These are phyloP conservation scores for Curvularia eragrostidis DNA, from an alignment of 2,329 filamentous ascomycete species.

Conservation along the genomic window DNA sequence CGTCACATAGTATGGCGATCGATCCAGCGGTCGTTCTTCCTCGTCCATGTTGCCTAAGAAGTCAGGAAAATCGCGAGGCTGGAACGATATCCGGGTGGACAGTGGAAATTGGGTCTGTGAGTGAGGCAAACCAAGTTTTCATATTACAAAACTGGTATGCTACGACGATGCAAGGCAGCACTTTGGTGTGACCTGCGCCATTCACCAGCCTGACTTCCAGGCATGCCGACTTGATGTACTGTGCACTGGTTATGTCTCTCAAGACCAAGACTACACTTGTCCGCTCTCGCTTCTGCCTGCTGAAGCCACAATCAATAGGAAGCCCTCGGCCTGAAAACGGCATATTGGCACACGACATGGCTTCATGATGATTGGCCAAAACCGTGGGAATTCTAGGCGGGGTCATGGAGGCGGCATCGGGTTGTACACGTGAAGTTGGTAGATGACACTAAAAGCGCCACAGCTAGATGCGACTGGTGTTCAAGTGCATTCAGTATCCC, in stretches of 20 bases:
- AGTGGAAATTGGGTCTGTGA: neutral
- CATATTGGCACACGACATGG: conserved; percentile 9
- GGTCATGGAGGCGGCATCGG: neutral
- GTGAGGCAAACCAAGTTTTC: neutral
- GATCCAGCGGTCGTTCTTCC: conserved; percentile 24
- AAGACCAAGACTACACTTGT: conserved; percentile 3
- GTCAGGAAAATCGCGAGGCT: neutral
- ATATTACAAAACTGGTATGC: neutral
- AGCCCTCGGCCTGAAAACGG: neutral
- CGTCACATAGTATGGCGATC: conserved; percentile 26
- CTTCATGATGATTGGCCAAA: conserved; percentile 7
- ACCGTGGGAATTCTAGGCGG: neutral
- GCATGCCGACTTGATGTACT: conserved; percentile 1
- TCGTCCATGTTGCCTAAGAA: conserved; percentile 7
- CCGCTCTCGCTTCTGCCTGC: neutral
- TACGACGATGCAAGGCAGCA: neutral
- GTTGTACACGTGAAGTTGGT: neutral
- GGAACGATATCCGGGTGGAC: neutral
- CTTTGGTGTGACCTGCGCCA: neutral
- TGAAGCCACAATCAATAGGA: conserved; percentile 2
- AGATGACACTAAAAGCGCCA: conserved; percentile 7
- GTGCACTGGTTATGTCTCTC: neutral
- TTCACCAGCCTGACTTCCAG: neutral
- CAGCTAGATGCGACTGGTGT: conserved; percentile 1
- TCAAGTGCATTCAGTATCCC: neutral